A percentile compares a stretch with the other conserved stretches of the same genome.
phyloP scores from a whole-genome alignment of 2,329 filamentous ascomycete genomes.

The Tolypocladium capitatum region DNA sequence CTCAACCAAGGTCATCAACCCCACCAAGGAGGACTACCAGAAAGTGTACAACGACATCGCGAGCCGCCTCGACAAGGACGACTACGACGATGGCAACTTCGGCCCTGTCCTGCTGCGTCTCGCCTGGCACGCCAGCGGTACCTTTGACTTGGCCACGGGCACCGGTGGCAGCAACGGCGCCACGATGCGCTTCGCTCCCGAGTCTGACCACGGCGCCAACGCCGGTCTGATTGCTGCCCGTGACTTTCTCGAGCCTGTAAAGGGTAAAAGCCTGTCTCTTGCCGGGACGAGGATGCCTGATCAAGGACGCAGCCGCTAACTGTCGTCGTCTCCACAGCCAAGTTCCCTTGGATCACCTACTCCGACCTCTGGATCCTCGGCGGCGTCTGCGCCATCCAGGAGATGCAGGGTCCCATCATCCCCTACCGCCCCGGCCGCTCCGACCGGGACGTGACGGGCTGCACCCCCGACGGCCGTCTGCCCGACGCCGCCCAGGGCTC shows the following conservation, averaged over 20 bases:
- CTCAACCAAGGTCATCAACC: slow-evolving; percentile 49
- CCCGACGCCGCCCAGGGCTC: slow-evolving; percentile 67
- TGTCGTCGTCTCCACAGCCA: slow-evolving; percentile 18
- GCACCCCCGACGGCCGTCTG: slow-evolving; percentile 84
- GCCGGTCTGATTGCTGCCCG: slow-evolving; percentile 76
- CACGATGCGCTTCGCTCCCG: slow-evolving; percentile 89
- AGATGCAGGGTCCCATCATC: slow-evolving; percentile 82
- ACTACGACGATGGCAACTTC: slow-evolving; percentile 95
- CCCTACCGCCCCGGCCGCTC: slow-evolving; percentile 78
- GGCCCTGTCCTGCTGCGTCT: slow-evolving; percentile 82
- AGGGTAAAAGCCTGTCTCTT: slow-evolving; percentile 40
- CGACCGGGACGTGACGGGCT: slow-evolving; percentile 68
- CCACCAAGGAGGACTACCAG: slow-evolving; percentile 82
- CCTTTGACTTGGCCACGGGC: slow-evolving; percentile 74
- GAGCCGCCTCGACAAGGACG: slow-evolving; percentile 65
- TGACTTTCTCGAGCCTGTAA: slow-evolving; percentile 86
- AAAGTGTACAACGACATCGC: slow-evolving; percentile 87
- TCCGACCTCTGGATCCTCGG: slow-evolving; percentile 93
- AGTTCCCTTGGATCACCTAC: slow-evolving; percentile 93
- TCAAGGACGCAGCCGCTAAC: slow-evolving; percentile 21
- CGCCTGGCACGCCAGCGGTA: slow-evolving; percentile 89
- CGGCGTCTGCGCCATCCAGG: slow-evolving; percentile 77
- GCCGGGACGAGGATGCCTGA: not conserved
- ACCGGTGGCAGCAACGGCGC: slow-evolving; percentile 94
- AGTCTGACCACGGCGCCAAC: slow-evolving; percentile 85